phyloP scores from a whole-genome alignment of 257 asterid genomes.

The Scutellaria galericulata region DNA sequence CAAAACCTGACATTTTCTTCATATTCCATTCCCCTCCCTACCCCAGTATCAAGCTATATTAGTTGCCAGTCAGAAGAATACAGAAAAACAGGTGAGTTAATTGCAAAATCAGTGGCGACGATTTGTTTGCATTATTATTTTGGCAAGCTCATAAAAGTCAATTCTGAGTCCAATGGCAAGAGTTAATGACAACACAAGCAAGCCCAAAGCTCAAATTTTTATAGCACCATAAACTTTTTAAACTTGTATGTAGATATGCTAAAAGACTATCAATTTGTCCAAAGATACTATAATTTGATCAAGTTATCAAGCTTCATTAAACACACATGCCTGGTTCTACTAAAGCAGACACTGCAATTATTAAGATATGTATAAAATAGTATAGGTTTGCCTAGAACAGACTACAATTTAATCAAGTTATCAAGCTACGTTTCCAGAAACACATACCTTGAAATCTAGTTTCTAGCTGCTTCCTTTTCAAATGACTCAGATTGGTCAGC shows the following conservation, averaged over 20 bases:
- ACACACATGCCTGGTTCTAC: neutral
- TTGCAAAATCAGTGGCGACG: conserved; percentile 6
- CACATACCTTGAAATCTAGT: conserved; percentile 68
- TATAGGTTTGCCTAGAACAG: conserved; percentile 7
- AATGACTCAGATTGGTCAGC: conserved; percentile 59
- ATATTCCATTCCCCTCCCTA: neutral
- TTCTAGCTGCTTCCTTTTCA: conserved; percentile 68
- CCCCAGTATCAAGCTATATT: conserved; percentile 18
- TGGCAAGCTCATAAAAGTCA: conserved; percentile 26
- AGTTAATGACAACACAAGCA: conserved; percentile 23
- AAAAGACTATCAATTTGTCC: conserved; percentile 4
- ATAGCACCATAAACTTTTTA: conserved; percentile 10
- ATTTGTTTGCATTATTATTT: conserved; percentile 9
- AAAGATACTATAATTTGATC: neutral
- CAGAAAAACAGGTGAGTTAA: neutral
- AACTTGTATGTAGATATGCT: conserved; percentile 16
- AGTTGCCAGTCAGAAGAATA: neutral
- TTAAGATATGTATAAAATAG: conserved; percentile 11
- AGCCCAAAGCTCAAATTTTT: conserved; percentile 19
- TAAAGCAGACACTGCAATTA: conserved; percentile 14
- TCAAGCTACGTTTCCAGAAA: conserved; percentile 36
- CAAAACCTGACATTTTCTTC: neutral
- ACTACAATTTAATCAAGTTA: conserved; percentile 12
- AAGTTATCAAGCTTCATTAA: conserved; percentile 19
- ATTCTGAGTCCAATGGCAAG: conserved; percentile 26